Percentiles rank a stretch among this genome's conserved stretches.
Conservation (phyloP, 176 grass and related monocot genomes). For the Guadua angustifolia region DNA sequence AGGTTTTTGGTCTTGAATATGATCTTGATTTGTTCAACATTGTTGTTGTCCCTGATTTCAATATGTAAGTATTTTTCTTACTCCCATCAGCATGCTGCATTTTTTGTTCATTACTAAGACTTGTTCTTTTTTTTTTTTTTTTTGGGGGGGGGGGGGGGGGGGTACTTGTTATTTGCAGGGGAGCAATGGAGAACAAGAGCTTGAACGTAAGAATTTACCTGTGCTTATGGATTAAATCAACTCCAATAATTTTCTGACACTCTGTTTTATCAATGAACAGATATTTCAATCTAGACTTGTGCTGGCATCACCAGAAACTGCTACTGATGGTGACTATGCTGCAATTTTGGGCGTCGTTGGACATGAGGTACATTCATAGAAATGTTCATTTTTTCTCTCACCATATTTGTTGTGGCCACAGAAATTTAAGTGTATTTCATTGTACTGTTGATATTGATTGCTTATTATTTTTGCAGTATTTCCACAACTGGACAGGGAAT, state of each 20-base stretch:
- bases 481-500: constrained; percentile 99
- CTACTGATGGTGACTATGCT: constrained; percentile 95
- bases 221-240: constrained; percentile 26
- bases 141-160: neutral
- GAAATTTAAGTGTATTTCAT: constrained; percentile 21
- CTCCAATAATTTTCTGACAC: constrained; percentile 38
- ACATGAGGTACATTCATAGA: constrained; percentile 71
- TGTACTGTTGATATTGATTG: constrained; percentile 34
- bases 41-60: constrained; percentile 99
- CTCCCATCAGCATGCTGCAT: constrained; percentile 6
- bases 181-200: constrained; percentile 99
- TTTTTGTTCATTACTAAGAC: neutral
- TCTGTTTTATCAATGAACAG: constrained; percentile 58
- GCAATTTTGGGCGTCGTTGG: constrained; percentile 96
- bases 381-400: neutral
- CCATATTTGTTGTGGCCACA: constrained; percentile 21
- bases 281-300: constrained; percentile 99
- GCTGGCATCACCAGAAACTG: constrained; percentile 91
- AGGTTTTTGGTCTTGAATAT: constrained; percentile 98
- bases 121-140: neutral
- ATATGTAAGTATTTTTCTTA: constrained; percentile 70
- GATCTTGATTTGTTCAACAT: constrained; percentile 99
- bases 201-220: constrained; percentile 73
- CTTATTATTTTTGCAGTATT: constrained; percentile 77
- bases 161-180: constrained; percentile 58